A percentile compares a stretch with the other conserved stretches of the same genome.
phyloP scores from a whole-genome alignment of 805 yeast species.

The Limtongozyma cylindracea region DNA sequence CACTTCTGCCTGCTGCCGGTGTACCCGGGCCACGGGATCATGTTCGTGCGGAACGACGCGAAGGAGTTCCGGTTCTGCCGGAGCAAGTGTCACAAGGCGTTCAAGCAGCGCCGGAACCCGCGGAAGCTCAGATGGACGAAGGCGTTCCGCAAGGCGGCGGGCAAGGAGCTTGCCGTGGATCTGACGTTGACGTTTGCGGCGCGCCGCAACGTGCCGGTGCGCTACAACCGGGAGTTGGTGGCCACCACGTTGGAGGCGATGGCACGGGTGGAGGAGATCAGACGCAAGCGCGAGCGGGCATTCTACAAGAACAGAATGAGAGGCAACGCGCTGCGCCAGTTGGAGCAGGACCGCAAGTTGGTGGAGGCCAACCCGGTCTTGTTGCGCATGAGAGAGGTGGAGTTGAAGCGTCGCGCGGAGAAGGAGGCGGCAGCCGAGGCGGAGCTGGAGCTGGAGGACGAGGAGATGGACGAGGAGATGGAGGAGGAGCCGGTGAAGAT shows the following conservation, averaged over 20 bases:
- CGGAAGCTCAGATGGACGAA: constrained; percentile 96
- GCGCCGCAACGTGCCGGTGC: constrained; percentile 92
- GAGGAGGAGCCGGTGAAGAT: constrained; percentile 24
- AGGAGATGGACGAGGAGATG: constrained; percentile 9
- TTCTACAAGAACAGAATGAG: constrained; percentile 99
- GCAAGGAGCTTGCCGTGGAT: constrained; percentile 94
- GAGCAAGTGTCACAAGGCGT: constrained; percentile 91
- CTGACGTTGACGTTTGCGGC: constrained; percentile 90
- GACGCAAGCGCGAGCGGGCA: constrained; percentile 91
- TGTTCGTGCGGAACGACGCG: constrained; percentile 96
- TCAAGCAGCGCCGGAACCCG: constrained; percentile 96
- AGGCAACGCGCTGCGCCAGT: constrained; percentile 76
- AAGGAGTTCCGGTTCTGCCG: constrained; percentile 95
- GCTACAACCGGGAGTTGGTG: constrained; percentile 92
- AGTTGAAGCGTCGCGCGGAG: constrained; percentile 52
- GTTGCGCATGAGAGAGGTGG: constrained; percentile 83
- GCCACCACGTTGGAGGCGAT: constrained; percentile 85
- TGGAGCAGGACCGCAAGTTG: constrained; percentile 67
- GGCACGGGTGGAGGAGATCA: constrained; percentile 88
- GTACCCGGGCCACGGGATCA: constrained; percentile 69
- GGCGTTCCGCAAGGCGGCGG: constrained; percentile 97
- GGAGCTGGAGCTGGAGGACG: constrained; percentile 14
- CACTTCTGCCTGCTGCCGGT: constrained; percentile 97
- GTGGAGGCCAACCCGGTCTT: constrained; percentile 78
- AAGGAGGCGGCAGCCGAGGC: constrained; percentile 32